Percentiles rank a stretch among this genome's conserved stretches.
Evolutionary conservation across 1,284 basidiomycete species (phyloP).

Genomic region (Ceratobasidium papillatum): DNA sequence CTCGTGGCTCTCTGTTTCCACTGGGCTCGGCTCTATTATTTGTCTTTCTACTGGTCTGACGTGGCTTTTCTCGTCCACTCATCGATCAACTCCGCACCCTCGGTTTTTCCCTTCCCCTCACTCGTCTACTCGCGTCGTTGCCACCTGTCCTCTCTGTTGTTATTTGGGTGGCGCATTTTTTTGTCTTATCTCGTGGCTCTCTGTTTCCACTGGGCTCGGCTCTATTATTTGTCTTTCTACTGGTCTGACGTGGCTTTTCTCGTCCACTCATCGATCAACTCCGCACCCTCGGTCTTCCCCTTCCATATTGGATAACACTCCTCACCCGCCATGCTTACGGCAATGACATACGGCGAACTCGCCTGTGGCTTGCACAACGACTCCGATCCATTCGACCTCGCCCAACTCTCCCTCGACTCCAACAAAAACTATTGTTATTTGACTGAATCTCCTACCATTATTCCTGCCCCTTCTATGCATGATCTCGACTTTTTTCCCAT

Average conservation of each 20-base stretch:
- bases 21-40: neutral
- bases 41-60: neutral
- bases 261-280: neutral
- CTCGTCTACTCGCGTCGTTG: no score
- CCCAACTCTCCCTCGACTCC: neutral
- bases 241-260: neutral
- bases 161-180: no score
- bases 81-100: neutral
- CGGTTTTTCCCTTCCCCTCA: no score
- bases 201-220: neutral
- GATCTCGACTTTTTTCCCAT: conserved; percentile 21
- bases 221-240: neutral
- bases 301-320: neutral
- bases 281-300: neutral
- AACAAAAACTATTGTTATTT: conserved; percentile 22
- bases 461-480: conserved; percentile 30
- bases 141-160: no score
- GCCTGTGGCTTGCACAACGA: no score
- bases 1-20: neutral
- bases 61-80: no score
- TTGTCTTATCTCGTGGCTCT: conserved; percentile 12
- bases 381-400: neutral
- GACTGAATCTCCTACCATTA: conserved; percentile 6
- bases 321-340: conserved; percentile 10
- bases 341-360: neutral